Conservation (phyloP, 192 early-diverging fungal genomes). For the Rhizophagus clarus region DNA sequence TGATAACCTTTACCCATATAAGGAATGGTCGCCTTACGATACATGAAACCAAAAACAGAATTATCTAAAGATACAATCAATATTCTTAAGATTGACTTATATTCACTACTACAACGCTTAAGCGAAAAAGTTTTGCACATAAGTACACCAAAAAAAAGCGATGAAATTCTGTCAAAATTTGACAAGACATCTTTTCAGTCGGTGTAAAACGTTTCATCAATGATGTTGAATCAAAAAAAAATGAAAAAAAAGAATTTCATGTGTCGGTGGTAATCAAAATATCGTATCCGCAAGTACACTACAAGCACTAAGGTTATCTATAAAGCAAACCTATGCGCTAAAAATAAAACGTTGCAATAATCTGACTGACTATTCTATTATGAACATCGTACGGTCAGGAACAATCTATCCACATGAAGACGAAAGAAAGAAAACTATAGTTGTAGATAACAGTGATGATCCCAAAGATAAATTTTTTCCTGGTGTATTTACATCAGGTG, state of each 20-base stretch:
- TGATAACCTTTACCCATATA: too few relatives aligned
- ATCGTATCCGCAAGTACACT: background rate
- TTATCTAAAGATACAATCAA: conserved; percentile 27
- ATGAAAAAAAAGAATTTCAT: too few relatives aligned
- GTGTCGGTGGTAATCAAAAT: too few relatives aligned
- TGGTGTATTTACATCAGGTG: too few relatives aligned
- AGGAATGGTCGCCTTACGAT: conserved; percentile 30
- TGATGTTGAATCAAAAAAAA: too few relatives aligned
- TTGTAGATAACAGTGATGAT: too few relatives aligned
- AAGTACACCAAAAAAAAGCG: conserved; percentile 23
- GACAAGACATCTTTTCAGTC: conserved; percentile 26
- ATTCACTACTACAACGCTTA: conserved; percentile 19
- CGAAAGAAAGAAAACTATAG: too few relatives aligned
- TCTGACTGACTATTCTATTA: conserved; percentile 11
- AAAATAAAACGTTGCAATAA: conserved; percentile 13
- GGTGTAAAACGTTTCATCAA: background rate
- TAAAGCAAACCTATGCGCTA: conserved; percentile 7
- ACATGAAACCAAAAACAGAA: conserved; percentile 27
- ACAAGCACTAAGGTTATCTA: conserved; percentile 27
- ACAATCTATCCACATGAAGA: too few relatives aligned
- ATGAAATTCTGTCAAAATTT: conserved; percentile 27
- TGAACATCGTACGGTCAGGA: conserved; percentile 1
- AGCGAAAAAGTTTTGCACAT: conserved; percentile 11
- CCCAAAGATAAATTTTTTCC: too few relatives aligned
- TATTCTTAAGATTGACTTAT: conserved; percentile 14